Evolutionary conservation across 1,284 basidiomycete species (phyloP).

Genomic region (Takashimella koratensis): DNA sequence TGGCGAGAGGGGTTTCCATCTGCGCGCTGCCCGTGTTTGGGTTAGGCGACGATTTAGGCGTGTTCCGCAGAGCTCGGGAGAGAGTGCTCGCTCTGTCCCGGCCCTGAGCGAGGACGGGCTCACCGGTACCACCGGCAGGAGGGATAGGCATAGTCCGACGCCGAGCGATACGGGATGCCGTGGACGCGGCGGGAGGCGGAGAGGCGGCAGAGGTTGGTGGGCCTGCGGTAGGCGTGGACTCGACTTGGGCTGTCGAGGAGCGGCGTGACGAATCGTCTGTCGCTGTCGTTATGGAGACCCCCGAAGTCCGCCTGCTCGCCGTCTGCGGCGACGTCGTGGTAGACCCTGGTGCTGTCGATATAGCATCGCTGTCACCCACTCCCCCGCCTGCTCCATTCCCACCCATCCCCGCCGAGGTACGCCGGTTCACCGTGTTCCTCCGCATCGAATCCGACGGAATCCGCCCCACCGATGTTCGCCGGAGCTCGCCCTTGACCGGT

Average conservation of each 20-base stretch:
- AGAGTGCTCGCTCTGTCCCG: constrained; percentile 30
- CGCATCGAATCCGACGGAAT: constrained; percentile 14
- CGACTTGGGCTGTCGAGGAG: background rate
- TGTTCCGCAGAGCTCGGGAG: background rate
- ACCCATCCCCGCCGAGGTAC: constrained; percentile 16
- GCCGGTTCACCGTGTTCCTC: constrained; percentile 17
- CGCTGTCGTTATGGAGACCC: constrained; percentile 13
- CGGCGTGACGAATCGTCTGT: constrained; percentile 4
- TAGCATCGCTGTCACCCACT: background rate
- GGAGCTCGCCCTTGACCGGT: constrained; percentile 24
- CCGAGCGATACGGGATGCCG: constrained; percentile 5
- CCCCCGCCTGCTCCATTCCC: constrained; percentile 10
- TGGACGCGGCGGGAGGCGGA: background rate
- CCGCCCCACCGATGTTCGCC: constrained; percentile 22
- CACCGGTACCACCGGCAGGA: constrained; percentile 8
- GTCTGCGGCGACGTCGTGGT: constrained; percentile 19
- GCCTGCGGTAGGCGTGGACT: background rate
- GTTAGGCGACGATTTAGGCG: background rate
- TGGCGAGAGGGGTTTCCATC: too few species aligned
- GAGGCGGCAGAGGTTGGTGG: background rate
- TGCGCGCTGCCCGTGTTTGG: background rate
- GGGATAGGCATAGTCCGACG: constrained; percentile 28
- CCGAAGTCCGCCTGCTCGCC: constrained; percentile 24
- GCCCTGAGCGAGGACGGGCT: constrained; percentile 34
- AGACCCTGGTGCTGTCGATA: background rate